These are phyloP conservation scores for Cudoniella acicularis DNA, from an alignment of 495 filamentous ascomycete species.

Conservation along the genomic window DNA sequence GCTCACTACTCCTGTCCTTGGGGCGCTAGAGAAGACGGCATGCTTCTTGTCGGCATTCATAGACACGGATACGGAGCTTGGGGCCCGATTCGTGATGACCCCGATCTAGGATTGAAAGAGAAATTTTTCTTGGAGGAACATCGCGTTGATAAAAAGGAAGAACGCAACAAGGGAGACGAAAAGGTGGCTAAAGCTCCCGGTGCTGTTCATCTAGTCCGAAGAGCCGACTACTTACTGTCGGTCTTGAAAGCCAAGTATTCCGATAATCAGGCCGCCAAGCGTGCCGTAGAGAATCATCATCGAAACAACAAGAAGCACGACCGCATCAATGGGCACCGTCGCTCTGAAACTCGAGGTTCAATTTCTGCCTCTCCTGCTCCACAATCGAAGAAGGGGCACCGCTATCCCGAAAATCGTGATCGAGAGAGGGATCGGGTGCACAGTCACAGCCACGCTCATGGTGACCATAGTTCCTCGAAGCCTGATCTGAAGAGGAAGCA, in stretches of 20 bases:
- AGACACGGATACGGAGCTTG: slow-evolving; percentile 93
- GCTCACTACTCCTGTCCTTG: slow-evolving; percentile 83
- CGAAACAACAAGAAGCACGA: slow-evolving; percentile 72
- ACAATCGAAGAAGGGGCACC: slow-evolving; percentile 33
- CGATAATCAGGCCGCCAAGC: slow-evolving; percentile 67
- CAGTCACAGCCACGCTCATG: slow-evolving; percentile 12
- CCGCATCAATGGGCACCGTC: slow-evolving; percentile 47
- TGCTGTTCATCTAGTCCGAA: slow-evolving; percentile 91
- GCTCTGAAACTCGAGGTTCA: slow-evolving; percentile 47
- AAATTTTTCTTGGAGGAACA: slow-evolving; percentile 98
- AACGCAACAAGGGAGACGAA: slow-evolving; percentile 72
- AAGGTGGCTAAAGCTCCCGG: slow-evolving; percentile 87
- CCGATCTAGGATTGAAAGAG: slow-evolving; percentile 78
- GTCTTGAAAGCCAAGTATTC: slow-evolving; percentile 78
- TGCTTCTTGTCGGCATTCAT: slow-evolving; percentile 91
- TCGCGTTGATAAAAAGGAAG: slow-evolving; percentile 94
- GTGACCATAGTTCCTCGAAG: slow-evolving; percentile 11
- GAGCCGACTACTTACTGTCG: slow-evolving; percentile 89
- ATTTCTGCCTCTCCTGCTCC: slow-evolving; percentile 58
- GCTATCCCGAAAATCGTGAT: slow-evolving; percentile 23
- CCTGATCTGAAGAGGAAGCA: slow-evolving; percentile 34
- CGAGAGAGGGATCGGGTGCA: slow-evolving; percentile 23
- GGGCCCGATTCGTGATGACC: slow-evolving; percentile 87
- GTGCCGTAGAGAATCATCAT: slow-evolving; percentile 83
- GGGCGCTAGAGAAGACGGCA: slow-evolving; percentile 91